Conservation (phyloP, 2,329 filamentous ascomycete species). For the Hymenoscyphus salicellus region DNA sequence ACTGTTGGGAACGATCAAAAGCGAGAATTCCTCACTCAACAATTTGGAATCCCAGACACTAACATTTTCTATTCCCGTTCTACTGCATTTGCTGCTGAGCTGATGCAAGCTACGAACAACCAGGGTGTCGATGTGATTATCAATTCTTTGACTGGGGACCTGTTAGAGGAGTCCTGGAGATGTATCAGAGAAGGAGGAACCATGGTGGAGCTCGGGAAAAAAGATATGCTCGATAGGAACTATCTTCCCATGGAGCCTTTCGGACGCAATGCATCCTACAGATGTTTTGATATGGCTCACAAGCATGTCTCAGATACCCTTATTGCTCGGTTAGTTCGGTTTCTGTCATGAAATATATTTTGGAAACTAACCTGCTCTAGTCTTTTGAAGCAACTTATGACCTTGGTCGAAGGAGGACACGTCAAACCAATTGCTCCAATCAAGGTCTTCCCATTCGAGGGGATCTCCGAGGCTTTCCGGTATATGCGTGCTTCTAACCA, state of each 20-base stretch:
- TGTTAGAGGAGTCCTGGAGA: background rate
- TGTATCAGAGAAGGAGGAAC: background rate
- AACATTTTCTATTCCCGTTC: slow-evolving; percentile 39
- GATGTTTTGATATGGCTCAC: background rate
- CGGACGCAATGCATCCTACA: background rate
- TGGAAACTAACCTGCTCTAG: background rate
- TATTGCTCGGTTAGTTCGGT: background rate
- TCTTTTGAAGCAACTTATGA: slow-evolving; percentile 3
- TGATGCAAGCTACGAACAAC: slow-evolving; percentile 22
- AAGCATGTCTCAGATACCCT: background rate
- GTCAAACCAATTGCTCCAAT: slow-evolving; percentile 21
- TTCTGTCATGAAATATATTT: background rate
- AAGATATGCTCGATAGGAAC: background rate
- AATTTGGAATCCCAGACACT: slow-evolving; percentile 35
- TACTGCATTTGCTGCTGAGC: slow-evolving; percentile 21
- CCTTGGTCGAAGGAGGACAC: slow-evolving; percentile 12
- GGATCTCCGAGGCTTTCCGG: slow-evolving; percentile 27
- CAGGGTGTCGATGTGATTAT: slow-evolving; percentile 31
- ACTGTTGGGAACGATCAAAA: slow-evolving; percentile 30
- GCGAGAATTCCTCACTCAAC: slow-evolving; percentile 26
- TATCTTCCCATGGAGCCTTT: background rate
- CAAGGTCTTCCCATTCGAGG: slow-evolving; percentile 24
- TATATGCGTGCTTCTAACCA: slow-evolving; percentile 42
- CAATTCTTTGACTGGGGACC: slow-evolving; percentile 19
- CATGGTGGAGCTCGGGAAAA: background rate